Evolutionary conservation across 2,329 filamentous ascomycete species (phyloP), one percentile per base, ranked within the genome.

Genomic region (Aspergillus cejpii): DNA sequence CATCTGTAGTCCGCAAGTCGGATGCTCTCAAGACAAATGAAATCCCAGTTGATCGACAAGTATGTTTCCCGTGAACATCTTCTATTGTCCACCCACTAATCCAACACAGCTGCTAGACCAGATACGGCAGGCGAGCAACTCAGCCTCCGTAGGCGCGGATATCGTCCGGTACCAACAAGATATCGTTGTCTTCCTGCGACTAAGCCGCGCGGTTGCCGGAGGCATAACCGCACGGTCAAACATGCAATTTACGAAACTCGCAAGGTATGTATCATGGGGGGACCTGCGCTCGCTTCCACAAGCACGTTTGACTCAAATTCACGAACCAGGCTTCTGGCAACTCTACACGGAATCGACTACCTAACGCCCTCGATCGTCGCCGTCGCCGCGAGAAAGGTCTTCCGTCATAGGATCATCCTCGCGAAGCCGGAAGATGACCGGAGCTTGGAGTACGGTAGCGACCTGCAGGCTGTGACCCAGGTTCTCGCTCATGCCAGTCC

Each of bases 401-500:
- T 94, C 61, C 75, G 85, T 14, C 92, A 98, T 68, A 83, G 89
- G 6, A 81, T 98, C 24, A 67, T 78, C 11, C 77, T 96, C 44
- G 80, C 84, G 0, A 67, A 70, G 1, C 77, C 87, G 1, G 77
- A 80, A 49, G 79, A 81, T 45, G 92, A 97, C 69, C 77, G 89
- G 38, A 96, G 89, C 63, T 77, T 95, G 72, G 87, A 95, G 64
- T 98, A 94, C 81, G 92, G 92, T 0, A 96, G 91, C 64, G 81
- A 85, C 42, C 54, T 84, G 0, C 74, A 77, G 23, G 85, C 85
- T 3, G 79, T 96, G 1, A 74, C 78, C 51, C 74, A 76, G 12
- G 55, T 89, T 39, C 67, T 96, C 2, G 79, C 84, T 3, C 72
- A 72, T 24, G 65, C 79, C 2, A 77, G 71, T 1, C 68, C 74